Conservation (phyloP, 768 basidiomycete genomes). For the Lyophyllum decastes region DNA sequence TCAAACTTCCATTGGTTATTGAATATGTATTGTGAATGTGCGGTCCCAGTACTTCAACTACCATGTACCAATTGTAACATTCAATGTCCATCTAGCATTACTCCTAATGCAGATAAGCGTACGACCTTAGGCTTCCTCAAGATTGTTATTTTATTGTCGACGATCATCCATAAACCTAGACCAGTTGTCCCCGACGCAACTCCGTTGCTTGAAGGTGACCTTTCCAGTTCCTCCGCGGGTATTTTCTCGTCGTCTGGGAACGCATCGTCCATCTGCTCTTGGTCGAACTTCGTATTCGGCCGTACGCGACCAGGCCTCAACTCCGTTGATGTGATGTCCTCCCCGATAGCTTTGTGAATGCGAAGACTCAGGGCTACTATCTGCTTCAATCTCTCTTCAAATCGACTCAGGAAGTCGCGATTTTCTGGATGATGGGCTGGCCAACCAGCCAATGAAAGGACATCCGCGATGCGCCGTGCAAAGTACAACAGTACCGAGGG, state of each 20-base stretch:
- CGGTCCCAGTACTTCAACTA: too few species aligned
- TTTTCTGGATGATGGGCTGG: conserved; percentile 2
- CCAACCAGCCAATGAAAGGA: conserved; percentile 19
- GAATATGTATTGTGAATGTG: too few species aligned
- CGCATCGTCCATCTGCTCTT: conserved; percentile 12
- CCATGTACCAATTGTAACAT: neutral
- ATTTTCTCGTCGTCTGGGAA: conserved; percentile 12
- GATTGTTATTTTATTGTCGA: neutral
- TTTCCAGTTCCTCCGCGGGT: neutral
- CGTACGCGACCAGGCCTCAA: conserved; percentile 3
- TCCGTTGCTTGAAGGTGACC: neutral
- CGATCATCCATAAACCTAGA: conserved; percentile 11
- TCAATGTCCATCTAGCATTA: neutral
- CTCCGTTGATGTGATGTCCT: conserved; percentile 13
- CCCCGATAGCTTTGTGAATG: conserved; percentile 10
- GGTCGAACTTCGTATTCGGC: conserved; percentile 6
- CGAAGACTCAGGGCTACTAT: conserved; percentile 7
- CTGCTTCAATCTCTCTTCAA: conserved; percentile 1
- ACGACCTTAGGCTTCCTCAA: conserved; percentile 13
- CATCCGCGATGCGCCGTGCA: conserved; percentile 1
- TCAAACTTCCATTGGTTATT: conserved; percentile 13
- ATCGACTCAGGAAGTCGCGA: neutral
- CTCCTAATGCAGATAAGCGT: neutral
- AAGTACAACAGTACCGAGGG: conserved; percentile 6
- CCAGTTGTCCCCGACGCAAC: conserved; percentile 12